Evolutionary conservation across 2,329 filamentous ascomycete species (phyloP), one percentile per base, ranked within the genome.

Genomic region (Diaporthe ilicicola): DNA sequence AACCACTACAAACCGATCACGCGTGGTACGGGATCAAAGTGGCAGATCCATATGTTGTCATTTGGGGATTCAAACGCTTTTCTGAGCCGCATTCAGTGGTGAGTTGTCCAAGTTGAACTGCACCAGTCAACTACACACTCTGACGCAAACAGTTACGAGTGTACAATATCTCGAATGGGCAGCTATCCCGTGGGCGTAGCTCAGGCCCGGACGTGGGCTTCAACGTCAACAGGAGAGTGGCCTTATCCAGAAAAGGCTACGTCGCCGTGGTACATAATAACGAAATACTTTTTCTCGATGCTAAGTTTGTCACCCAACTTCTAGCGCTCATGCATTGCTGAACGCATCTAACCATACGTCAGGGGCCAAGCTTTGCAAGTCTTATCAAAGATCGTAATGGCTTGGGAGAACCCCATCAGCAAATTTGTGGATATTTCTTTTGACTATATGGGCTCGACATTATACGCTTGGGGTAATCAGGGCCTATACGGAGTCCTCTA

Each of bases 351-450:
- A 68, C 37, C 29, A 1, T 5, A 1, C 4, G 2, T 12, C n/a
- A 71, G 69, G 22, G 50, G 32, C 22, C 17, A n/a, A 8, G 22
- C 15, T 4, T 6, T 42, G 22, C n/a, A 42, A 2, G 37, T 53
- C 10, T 27, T 34, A 7, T 34, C 46, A 1, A 53, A 27, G 27
- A 61, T 67, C n/a, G 15, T 19, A 9, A 44, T 70, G 53, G 34
- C 29, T 2, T 53, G 27, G 29, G 24, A 27, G 7, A n/a, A 55
- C 10, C 19, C 29, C 3, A n/a, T 53, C n/a, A 56, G 53, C 13
- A 70, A 70, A 4, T 70, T 70, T 53, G 34, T 70, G 17, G 53
- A 67, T 7, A 19, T 70, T 17, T 42, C 34, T 13, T 70, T 70
- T 15, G 62, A 70, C 29, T 19, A 51, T 5, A 9, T 62, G 2